Evolutionary conservation across 768 basidiomycete species (phyloP).

Genomic region (Tulasnella sp.): DNA sequence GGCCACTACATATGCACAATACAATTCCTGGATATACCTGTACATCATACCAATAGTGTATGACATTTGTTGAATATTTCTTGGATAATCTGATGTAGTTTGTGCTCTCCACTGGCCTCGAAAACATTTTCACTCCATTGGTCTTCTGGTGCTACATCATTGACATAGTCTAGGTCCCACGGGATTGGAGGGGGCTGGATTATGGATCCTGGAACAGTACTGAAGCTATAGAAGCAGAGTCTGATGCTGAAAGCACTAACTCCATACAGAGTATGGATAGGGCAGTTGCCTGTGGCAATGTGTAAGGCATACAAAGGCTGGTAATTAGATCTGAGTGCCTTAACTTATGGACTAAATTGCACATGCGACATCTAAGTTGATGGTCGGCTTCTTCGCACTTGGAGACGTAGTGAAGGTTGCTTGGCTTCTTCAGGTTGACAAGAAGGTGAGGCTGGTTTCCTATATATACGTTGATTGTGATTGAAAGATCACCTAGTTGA

Average conservation of each 20-base stretch:
- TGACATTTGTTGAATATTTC: no score
- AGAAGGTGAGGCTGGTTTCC: slow-evolving; percentile 44
- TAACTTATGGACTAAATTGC: no score
- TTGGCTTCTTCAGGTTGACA: slow-evolving; percentile 40
- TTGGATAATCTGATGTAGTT: slow-evolving; percentile 43
- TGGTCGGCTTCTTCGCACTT: no score
- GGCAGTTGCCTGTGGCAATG: slow-evolving; percentile 35
- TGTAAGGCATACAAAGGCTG: background rate
- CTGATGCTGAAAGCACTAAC: slow-evolving; percentile 46
- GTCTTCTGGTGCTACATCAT: slow-evolving; percentile 43
- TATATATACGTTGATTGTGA: slow-evolving; percentile 41
- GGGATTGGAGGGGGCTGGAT: slow-evolving; percentile 33
- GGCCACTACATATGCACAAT: no score
- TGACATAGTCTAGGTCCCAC: slow-evolving; percentile 28
- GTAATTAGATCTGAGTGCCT: no score
- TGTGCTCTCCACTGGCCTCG: slow-evolving; percentile 44
- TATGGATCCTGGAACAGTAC: slow-evolving; percentile 9
- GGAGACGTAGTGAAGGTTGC: no score
- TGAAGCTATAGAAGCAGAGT: slow-evolving; percentile 43
- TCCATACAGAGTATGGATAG: slow-evolving; percentile 42
- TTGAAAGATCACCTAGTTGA: slow-evolving; percentile 8
- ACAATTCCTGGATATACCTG: no score
- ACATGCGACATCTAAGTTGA: no score
- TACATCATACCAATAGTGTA: no score
- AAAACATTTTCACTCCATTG: slow-evolving; percentile 48